A percentile compares a stretch with the other conserved stretches of the same genome.
Conservation (phyloP, 1,139 yeast genomes). For the Komagataea norvegica region DNA sequence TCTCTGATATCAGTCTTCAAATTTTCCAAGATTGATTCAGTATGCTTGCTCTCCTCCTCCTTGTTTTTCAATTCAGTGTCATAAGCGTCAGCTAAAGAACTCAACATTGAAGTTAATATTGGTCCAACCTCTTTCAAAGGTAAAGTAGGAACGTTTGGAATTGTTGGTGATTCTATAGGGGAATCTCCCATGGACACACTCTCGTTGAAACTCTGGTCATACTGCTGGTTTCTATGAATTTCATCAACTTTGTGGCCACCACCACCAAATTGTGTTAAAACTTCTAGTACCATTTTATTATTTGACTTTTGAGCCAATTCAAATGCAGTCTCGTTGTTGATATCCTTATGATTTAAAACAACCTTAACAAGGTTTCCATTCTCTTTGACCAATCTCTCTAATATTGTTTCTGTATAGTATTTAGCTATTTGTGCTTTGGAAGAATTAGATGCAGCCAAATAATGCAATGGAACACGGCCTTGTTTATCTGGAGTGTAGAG, state of each 20-base stretch:
- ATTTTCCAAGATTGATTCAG: slow-evolving; percentile 18
- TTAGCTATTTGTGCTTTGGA: slow-evolving; percentile 40
- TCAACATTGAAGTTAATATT: slow-evolving; percentile 31
- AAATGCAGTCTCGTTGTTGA: slow-evolving; percentile 62
- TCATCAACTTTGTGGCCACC: too few species aligned
- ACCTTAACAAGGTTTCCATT: slow-evolving; percentile 48
- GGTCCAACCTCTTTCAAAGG: slow-evolving; percentile 26
- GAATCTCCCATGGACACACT: slow-evolving; percentile 38
- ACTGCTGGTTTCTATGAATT: too few species aligned
- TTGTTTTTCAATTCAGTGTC: slow-evolving; percentile 34
- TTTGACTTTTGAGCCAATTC: slow-evolving; percentile 48
- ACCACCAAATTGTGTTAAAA: slow-evolving; percentile 28
- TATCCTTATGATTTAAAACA: slow-evolving; percentile 65
- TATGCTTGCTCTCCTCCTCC: slow-evolving; percentile 34
- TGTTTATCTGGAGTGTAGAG: slow-evolving; percentile 66
- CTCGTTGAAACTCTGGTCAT: too few species aligned
- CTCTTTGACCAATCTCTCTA: slow-evolving; percentile 32
- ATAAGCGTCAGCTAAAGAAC: slow-evolving; percentile 42
- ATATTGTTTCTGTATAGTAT: slow-evolving; percentile 37
- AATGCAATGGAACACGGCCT: slow-evolving; percentile 72
- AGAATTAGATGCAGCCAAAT: slow-evolving; percentile 56
- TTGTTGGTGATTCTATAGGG: slow-evolving; percentile 2
- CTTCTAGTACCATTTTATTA: slow-evolving; percentile 36
- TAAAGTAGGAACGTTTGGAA: slow-evolving; percentile 18
- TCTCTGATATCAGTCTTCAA: slow-evolving; percentile 20